Evolutionary conservation across 2,329 filamentous ascomycete genomes (phyloP).

Genomic region (Fonsecaea pedrosoi): DNA sequence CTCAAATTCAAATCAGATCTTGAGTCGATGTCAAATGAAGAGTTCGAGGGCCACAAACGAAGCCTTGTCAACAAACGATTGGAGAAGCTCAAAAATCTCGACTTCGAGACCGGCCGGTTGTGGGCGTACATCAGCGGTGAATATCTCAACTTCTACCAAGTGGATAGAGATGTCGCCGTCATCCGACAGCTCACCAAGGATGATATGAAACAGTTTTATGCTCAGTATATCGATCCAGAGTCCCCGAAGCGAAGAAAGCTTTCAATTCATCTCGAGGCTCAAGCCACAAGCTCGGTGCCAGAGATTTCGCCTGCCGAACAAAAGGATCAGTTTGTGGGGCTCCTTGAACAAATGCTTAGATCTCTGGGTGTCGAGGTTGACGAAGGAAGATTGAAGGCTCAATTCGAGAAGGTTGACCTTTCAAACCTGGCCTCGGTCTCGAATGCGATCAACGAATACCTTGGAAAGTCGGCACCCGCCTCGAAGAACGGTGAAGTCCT

Average conservation of each 20-base stretch:
- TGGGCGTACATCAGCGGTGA: slow-evolving; percentile 87
- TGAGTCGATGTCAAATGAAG: slow-evolving; percentile 76
- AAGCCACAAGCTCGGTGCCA: slow-evolving; percentile 58
- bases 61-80: slow-evolving; percentile 85
- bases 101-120: slow-evolving; percentile 80
- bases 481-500: slow-evolving; percentile 58
- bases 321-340: slow-evolving; percentile 52
- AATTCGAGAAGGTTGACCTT: slow-evolving; percentile 55
- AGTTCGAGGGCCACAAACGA: slow-evolving; percentile 90
- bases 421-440: slow-evolving; percentile 59
- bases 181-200: slow-evolving; percentile 77
- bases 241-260: slow-evolving; percentile 80
- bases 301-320: slow-evolving; percentile 49
- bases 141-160: slow-evolving; percentile 86
- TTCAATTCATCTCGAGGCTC: slow-evolving; percentile 81
- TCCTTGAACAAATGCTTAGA: slow-evolving; percentile 56
- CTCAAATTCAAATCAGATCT: slow-evolving; percentile 69
- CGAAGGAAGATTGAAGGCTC: slow-evolving; percentile 40
- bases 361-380: slow-evolving; percentile 56
- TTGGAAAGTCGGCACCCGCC: slow-evolving; percentile 58
- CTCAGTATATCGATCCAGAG: slow-evolving; percentile 73
- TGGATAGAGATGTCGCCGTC: slow-evolving; percentile 76
- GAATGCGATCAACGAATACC: slow-evolving; percentile 57
- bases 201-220: slow-evolving; percentile 81
- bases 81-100: slow-evolving; percentile 91